phyloP scores from a whole-genome alignment of 257 asterid genomes.

The Nicotiana sylvestris region DNA sequence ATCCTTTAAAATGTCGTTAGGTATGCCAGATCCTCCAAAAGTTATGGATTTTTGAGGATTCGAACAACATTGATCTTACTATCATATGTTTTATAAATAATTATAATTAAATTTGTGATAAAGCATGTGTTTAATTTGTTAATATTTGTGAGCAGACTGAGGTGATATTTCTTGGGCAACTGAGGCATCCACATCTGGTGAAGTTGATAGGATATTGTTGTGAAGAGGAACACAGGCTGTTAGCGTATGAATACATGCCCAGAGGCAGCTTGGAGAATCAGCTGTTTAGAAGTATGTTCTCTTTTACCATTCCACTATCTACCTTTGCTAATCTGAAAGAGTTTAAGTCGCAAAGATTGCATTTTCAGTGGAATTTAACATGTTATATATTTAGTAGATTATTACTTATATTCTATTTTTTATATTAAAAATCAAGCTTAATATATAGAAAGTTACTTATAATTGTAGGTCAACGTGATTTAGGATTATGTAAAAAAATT shows the following conservation, averaged over 20 bases:
- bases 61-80: too few relatives aligned
- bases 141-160: slow-evolving; percentile 49
- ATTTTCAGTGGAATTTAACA: too few relatives aligned
- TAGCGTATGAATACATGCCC: slow-evolving; percentile 91
- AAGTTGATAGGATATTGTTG: slow-evolving; percentile 90
- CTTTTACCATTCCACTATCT: not conserved
- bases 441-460: too few relatives aligned
- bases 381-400: too few relatives aligned
- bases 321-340: not conserved
- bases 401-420: too few relatives aligned
- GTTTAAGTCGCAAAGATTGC: not conserved
- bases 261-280: slow-evolving; percentile 95
- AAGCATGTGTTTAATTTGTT: not conserved
- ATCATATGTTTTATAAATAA: too few relatives aligned
- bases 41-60: not conserved
- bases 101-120: not conserved
- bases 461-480: too few relatives aligned
- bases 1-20: too few relatives aligned
- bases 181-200: slow-evolving; percentile 82
- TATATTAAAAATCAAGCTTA: too few relatives aligned
- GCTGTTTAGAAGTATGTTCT: slow-evolving; percentile 74
- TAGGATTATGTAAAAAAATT: too few relatives aligned
- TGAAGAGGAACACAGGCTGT: slow-evolving; percentile 88
- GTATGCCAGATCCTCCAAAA: not conserved
- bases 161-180: slow-evolving; percentile 77